Base-by-base conservation (phyloP, 108 stramenopile genomes). In the Skeletonema tropicum region DNA sequence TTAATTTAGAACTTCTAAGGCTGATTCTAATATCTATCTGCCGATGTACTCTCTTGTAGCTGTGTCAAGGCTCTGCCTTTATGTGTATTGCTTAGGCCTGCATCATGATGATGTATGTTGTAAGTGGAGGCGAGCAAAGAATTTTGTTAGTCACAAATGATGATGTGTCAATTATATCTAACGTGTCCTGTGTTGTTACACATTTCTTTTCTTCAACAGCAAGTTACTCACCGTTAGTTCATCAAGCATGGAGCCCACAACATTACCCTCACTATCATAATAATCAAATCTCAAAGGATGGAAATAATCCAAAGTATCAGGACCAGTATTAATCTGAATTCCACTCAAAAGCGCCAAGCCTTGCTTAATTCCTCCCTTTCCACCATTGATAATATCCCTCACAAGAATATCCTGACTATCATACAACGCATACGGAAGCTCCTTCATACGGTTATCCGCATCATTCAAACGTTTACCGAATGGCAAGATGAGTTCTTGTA, bases 391-490 rank as follows among this genome's bases (percentile, higher is more conserved):
- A 67, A 75, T 74, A 11, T 75, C 35, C 8, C 19, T 12, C 1
- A 79, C n/a, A n/a, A 76, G 39, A 45, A 32, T 31, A 31, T 64
- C 65, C 21, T 86, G 85, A 21, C 75, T 62, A 25, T 91, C 87
- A 38, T 77, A 85, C 9, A 88, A 66, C 0, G 90, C 77, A 39
- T 84, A 79, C 2, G 88, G 88, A 68, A 91, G 85, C 46, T 88
- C 87, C 11, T 84, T 67, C 80, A 84, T 82, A 15, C 67, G 38
- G 25, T 88, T 66, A 5, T 77, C 64, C 38, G 87, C 85, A 26
- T 70, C 58, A 6, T 57, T 77, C 15, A 88, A 55, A 45, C 79
- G 71, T 25, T 84, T 66, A 0, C 67, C 88, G 66, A 82, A 79
- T 4, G 88, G 90, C 32, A 87, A 48, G 48, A 89, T 73, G 70